Base-by-base conservation (phyloP, 208 protist species). In the Acanthamoeba quina region DNA sequence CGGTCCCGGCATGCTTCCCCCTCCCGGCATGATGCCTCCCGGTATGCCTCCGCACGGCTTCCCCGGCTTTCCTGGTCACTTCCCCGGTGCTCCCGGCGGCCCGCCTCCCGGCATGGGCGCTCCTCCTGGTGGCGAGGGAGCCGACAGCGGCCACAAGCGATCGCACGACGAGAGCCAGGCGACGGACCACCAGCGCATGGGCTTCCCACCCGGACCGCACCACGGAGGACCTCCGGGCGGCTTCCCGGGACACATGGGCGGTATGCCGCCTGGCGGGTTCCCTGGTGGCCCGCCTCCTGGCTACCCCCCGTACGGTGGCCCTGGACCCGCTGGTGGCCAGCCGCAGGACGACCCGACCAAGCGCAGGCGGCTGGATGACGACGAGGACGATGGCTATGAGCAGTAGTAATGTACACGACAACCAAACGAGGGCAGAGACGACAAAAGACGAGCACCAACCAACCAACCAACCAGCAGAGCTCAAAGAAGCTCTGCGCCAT, bases 101-200 rank as follows among this genome's bases (percentile, higher is more conserved):
- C 17, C n/a, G 68, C 68, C 68, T 78, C 34, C 68, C 52, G 52
- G 52, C 10, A 56, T 56, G 52, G 52, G 52, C 52, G 52, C 13
- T 56, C 52, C 52, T 34, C 19, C 19, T 49, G 24, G 24, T 21
- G 74, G 13, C 2, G 47, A 56, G 31, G 74, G 44, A 11, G 37
- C 15, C 44, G 26, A 83, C 24, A 58, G 21, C 44, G 74, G 47
- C 37, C 44, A 83, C 47, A 83, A 83, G 74, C 68, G 68, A 78
- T 78, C 68, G 31, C 37, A 78, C 68, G 68, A 78, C 31, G 68
- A 78, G 24, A 78, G 68, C 37, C 68, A 78, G 68, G 68, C 34
- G 37, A 49, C 68, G 15, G 68, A 78, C 31, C 34, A 47, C 17
- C 68, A 78, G 19, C 34, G 31, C 37, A 19, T 11, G 68, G 68